Evolutionary conservation across 345 rosid species (phyloP).

Genomic region (Heritiera littoralis): DNA sequence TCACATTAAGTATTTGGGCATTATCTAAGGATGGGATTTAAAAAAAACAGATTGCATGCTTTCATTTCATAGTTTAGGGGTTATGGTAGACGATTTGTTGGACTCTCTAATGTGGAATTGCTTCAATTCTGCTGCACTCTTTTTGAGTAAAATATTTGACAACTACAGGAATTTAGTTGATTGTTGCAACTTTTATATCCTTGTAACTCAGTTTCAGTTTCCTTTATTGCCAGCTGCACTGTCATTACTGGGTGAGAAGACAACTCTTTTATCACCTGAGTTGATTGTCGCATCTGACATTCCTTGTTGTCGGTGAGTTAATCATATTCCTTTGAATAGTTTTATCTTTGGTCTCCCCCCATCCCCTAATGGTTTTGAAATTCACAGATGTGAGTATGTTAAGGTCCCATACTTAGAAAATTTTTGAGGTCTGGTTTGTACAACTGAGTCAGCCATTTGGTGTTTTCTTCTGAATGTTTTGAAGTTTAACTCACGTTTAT

Average conservation of each 20-base stretch:
- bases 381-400: slow-evolving; percentile 7
- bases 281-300: slow-evolving; percentile 74
- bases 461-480: slow-evolving; percentile 23
- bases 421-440: slow-evolving; percentile 4
- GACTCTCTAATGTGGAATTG: not conserved
- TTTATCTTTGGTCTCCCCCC: slow-evolving; percentile 1
- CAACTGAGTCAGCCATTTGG: slow-evolving; percentile 16
- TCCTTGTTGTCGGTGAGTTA: slow-evolving; percentile 93
- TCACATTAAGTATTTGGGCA: not conserved
- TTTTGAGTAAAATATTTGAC: not conserved
- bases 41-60: not conserved
- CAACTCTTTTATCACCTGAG: slow-evolving; percentile 94
- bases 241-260: slow-evolving; percentile 91
- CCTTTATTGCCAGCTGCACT: slow-evolving; percentile 70
- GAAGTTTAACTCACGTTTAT: slow-evolving; percentile 25
- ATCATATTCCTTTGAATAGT: slow-evolving; percentile 14
- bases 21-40: not conserved
- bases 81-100: slow-evolving; percentile 9
- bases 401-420: slow-evolving; percentile 17
- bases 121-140: not conserved
- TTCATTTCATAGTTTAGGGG: slow-evolving; percentile 5
- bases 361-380: slow-evolving; percentile 6
- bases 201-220: slow-evolving; percentile 25
- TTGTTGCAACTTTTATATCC: not conserved
- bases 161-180: slow-evolving; percentile 8